These are phyloP conservation scores for Solanum hybrid DNA, from an alignment of 305 asterid genomes.

Conservation along the genomic window DNA sequence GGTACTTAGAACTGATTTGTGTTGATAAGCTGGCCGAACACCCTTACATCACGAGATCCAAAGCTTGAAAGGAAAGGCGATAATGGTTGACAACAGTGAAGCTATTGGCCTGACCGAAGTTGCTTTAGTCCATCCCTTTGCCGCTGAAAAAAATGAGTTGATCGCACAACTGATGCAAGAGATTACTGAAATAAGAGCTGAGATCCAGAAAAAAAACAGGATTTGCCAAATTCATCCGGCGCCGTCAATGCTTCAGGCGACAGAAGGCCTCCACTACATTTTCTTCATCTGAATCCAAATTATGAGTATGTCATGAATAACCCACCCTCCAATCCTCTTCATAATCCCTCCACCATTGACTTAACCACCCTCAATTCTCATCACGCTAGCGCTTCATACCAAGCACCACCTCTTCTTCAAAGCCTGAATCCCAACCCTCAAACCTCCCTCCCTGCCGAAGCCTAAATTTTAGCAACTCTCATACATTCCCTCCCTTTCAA, in stretches of 20 bases:
- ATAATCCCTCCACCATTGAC: not conserved
- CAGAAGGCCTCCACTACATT: not conserved
- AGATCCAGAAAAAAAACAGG: not conserved
- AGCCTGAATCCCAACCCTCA: not conserved
- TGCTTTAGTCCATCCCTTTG: not conserved
- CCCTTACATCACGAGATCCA: not conserved
- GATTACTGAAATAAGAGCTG: not conserved
- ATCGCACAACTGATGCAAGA: not conserved
- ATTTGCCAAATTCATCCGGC: not conserved
- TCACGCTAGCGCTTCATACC: not conserved
- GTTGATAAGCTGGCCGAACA: not conserved
- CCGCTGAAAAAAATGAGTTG: not conserved
- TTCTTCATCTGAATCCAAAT: not conserved
- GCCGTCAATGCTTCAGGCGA: not conserved
- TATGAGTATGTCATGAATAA: not conserved
- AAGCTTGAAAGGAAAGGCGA: not conserved
- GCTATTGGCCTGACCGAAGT: not conserved
- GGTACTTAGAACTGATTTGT: not conserved
- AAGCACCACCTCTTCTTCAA: not conserved
- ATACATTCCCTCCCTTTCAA: not conserved
- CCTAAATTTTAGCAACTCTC: not conserved
- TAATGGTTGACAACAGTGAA: not conserved
- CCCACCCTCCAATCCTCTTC: not conserved
- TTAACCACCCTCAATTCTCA: not conserved
- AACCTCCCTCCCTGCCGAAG: not conserved